Conservation (phyloP, 2,329 filamentous ascomycete genomes). For the Mycosphaerella arachidis region DNA sequence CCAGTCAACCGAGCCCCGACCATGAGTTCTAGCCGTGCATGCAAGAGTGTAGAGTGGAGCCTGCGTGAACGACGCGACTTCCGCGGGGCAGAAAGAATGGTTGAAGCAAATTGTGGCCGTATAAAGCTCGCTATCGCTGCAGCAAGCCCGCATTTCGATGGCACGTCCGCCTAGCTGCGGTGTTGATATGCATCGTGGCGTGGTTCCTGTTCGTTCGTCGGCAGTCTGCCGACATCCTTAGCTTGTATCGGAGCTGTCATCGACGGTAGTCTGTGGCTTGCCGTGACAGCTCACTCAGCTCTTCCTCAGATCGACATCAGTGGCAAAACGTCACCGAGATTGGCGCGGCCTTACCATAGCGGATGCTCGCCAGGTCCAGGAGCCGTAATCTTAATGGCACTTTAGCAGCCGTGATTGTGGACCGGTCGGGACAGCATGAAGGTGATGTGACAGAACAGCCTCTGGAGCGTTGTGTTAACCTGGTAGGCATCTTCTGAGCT, state of each 20-base stretch:
- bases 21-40: constrained; percentile 16
- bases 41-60: constrained; percentile 16
- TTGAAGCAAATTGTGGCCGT: constrained; percentile 11
- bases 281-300: constrained; percentile 15
- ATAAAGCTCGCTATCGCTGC: constrained; percentile 2
- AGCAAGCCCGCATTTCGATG: constrained; percentile 3
- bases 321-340: not conserved
- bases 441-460: not conserved
- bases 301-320: not conserved
- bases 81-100: constrained; percentile 17
- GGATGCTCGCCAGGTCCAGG: not conserved
- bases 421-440: not conserved
- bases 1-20: constrained; percentile 15
- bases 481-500: constrained; percentile 11
- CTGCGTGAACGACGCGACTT: constrained; percentile 10
- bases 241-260: constrained; percentile 20
- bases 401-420: not conserved
- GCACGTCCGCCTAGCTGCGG: constrained; percentile 10
- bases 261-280: constrained; percentile 8
- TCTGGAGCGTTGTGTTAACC: constrained; percentile 11
- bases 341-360: not conserved
- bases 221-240: constrained; percentile 12
- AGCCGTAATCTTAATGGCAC: not conserved
- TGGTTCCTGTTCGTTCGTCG: constrained; percentile 13
- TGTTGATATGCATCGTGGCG: constrained; percentile 10